Conservation (phyloP, 2,329 filamentous ascomycete genomes). For the Ascosphaera acerosa region DNA sequence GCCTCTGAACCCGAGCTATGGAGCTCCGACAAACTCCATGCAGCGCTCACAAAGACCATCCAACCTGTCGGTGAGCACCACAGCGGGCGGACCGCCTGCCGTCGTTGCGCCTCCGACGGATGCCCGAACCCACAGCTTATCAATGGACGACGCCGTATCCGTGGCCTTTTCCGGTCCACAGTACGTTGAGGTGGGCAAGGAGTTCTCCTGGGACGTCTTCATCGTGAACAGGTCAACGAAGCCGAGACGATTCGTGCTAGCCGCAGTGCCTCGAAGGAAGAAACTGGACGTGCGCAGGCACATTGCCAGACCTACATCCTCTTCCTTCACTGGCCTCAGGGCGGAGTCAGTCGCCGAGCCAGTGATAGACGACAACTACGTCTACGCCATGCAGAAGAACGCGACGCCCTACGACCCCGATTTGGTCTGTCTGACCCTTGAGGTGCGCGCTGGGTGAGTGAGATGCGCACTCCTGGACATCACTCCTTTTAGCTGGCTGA, state of each 20-base stretch:
- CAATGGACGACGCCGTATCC: conserved; percentile 23
- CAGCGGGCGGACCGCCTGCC: conserved; percentile 5
- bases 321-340: conserved; percentile 16
- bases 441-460: conserved; percentile 31
- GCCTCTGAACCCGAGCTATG: conserved; percentile 22
- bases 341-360: conserved; percentile 22
- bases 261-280: conserved; percentile 26
- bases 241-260: conserved; percentile 27
- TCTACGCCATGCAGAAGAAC: conserved; percentile 29
- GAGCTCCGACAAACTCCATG: conserved; percentile 20
- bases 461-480: no score
- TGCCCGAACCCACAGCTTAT: conserved; percentile 14
- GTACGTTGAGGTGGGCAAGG: conserved; percentile 23
- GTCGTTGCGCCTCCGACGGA: conserved; percentile 6
- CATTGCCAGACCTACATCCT: conserved; percentile 20
- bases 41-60: conserved; percentile 21
- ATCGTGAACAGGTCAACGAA: conserved; percentile 32
- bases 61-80: conserved; percentile 15
- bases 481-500: neutral
- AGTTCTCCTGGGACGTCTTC: conserved; percentile 31
- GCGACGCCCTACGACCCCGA: conserved; percentile 25
- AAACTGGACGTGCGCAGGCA: conserved; percentile 18
- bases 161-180: conserved; percentile 30
- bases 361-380: conserved; percentile 29
- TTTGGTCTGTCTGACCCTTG: conserved; percentile 30